Evolutionary conservation across 148 eudicot species (phyloP).

Genomic region (Camellia lanceoleosa): DNA sequence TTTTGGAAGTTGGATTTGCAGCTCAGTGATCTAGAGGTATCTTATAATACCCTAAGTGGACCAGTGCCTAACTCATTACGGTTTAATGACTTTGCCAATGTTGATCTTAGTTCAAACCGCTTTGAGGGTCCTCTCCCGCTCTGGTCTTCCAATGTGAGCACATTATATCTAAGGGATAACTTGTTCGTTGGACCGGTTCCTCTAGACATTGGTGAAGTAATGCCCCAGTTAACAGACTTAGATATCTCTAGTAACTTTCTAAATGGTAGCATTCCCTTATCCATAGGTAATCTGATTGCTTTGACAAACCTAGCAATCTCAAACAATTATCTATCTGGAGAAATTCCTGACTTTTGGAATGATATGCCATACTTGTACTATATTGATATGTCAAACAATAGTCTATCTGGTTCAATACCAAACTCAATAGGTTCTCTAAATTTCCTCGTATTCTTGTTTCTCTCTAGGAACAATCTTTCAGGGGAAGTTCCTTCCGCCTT

Average conservation of each 20-base stretch:
- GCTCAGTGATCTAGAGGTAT: conserved; percentile 12
- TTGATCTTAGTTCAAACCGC: conserved; percentile 20
- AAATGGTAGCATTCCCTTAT: conserved; percentile 20
- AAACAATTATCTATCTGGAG: conserved; percentile 15
- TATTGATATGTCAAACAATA: conserved; percentile 21
- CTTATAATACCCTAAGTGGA: conserved; percentile 21
- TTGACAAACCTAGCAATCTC: conserved; percentile 14
- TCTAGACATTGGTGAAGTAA: background rate
- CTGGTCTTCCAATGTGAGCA: conserved; percentile 15
- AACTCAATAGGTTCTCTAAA: background rate
- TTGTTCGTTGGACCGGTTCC: conserved; percentile 21
- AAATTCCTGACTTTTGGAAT: conserved; percentile 19
- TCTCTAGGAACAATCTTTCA: background rate
- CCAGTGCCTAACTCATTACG: conserved; percentile 13
- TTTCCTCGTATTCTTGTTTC: no score
- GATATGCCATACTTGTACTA: background rate
- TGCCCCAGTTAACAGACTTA: conserved; percentile 14
- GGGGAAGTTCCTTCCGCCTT: background rate
- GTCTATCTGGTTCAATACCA: conserved; percentile 20
- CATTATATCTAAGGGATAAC: conserved; percentile 19
- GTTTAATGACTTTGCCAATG: background rate
- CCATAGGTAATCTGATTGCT: background rate
- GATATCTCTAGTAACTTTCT: conserved; percentile 17
- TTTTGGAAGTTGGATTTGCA: conserved; percentile 17
- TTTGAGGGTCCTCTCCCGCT: conserved; percentile 25